Evolutionary conservation across 2,329 filamentous ascomycete species (phyloP), one percentile per base, ranked within the genome.

Genomic region (Colletotrichum sp.): DNA sequence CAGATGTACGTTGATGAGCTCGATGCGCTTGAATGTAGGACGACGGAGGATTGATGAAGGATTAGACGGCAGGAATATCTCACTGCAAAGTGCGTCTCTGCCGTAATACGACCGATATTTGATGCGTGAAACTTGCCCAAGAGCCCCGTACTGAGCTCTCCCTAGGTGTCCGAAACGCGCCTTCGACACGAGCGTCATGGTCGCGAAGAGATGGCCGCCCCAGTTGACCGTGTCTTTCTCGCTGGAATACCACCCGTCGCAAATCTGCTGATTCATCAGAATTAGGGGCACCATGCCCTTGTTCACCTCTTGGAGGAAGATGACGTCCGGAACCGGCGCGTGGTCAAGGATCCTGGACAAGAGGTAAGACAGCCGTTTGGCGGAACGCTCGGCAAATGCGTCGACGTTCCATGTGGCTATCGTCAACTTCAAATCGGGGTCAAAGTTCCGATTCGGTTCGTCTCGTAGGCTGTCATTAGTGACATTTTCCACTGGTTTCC

Each of bases 1-100:
- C 10, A 87, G 79, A 69, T 87, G 85, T 15, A 87, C 83, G 36
- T 87, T 87, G 70, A 84, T 69, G n/a, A 86, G 80, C 9, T 82
- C 82, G 28, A 83, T 16, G 6, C 32, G 69, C 36, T 21, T 52
- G 32, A 49, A 69, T 4, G 28, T 15, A 4, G 60, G 26, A 0
- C n/a, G 60, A 7, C 66, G 34, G 78, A 77, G 28, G 39, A 63
- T 52, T 67, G 60, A 60, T 21, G 30, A 34, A 8, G 9, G 15
- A n/a, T 52, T 39, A 5, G 77, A 72, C 13, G 74, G 75, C 12
- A 82, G 30, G 15, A 82, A 71, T 10, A 85, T 32, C 52, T 86
- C 84, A 73, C 84, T 84, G 72, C 83, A 86, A 8, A 86, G 80
- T 2, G 84, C 84, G 75, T 85, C 80, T 34, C 84, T 79, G 12